Evolutionary conservation across 179 eudicot genomes (phyloP), one percentile per base, ranked within the genome.

Genomic region (Carnegiea gigantea): DNA sequence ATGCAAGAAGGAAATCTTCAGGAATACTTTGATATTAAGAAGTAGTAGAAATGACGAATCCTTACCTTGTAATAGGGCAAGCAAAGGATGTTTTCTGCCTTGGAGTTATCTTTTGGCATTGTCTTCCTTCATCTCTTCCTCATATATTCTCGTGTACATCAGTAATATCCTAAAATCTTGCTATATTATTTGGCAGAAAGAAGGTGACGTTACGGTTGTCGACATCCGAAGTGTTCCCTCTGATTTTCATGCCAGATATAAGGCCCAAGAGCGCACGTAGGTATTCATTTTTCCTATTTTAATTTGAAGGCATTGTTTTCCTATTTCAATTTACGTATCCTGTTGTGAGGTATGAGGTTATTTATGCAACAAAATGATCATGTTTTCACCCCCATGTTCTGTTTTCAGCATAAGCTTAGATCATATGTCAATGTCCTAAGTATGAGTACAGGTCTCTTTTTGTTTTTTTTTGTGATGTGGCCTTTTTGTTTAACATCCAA

Each of bases 241-340:
- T 83, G 88, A 90, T 88, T 96, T 96, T 86, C 98, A 96, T 88
- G 90, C 99, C 76, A 92, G 99, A 86, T 92, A 86, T 83, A 94
- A 87, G 90, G 99, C 99, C 84, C 92, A 79, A 86, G 99, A 96
- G 87, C 97, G 99, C 88, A 94, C 93, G 99, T 96, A 92, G 89
- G 99, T 92, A 89, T 84, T 94, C 83, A 26, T 77, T 79, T 75
- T 59, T 49, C 62, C 51, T 76, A 70, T 11, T 30, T 18, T 70
- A 70, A 36, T 70, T 30, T 33, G 73, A 33, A 70, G 73, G 43
- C 23, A 70, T 70, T 30, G 44, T 33, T 70, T 70, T 28, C 12
- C 21, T 0, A 24, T 65, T 71, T 60, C n/a, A 60, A 51, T 46
- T 36, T 11, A 64, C 30, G 43, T 14, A 30, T 71, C 79, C 43